phyloP scores from a whole-genome alignment of 371 early-diverging fungal species.

The Mucor racemosus region DNA sequence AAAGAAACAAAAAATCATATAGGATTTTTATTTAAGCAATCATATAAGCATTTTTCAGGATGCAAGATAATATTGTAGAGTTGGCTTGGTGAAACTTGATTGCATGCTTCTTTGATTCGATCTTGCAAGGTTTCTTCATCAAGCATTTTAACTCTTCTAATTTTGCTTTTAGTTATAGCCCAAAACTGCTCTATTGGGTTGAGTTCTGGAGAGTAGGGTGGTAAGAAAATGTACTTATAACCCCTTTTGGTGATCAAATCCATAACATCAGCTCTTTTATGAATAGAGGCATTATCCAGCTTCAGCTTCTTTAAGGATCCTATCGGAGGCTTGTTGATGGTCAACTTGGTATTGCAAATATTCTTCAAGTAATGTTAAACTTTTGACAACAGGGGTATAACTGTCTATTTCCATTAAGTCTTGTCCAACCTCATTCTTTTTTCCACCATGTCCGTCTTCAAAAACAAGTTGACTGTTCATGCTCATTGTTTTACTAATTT shows the following conservation, averaged over 20 bases:
- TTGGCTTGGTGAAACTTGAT: constrained; percentile 1
- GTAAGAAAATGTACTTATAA: constrained; percentile 4
- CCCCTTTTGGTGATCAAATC: constrained; percentile 4
- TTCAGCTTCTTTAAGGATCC: too few species aligned
- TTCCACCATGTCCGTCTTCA: too few species aligned
- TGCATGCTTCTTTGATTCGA: too few species aligned
- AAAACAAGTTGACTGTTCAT: too few species aligned
- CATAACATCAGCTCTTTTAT: neutral
- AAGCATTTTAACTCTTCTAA: constrained; percentile 4
- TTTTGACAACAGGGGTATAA: too few species aligned
- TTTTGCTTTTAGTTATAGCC: neutral
- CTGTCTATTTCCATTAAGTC: too few species aligned
- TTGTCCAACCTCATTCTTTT: too few species aligned
- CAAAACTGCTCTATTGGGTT: constrained; percentile 10
- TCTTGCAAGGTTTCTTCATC: constrained; percentile 5
- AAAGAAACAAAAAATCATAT: neutral
- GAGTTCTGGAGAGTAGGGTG: constrained; percentile 3
- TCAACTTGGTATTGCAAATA: too few species aligned
- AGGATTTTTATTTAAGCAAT: constrained; percentile 1
- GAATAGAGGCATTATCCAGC: neutral
- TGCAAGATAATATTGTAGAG: too few species aligned
- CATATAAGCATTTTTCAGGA: constrained; percentile 4
- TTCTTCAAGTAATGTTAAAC: too few species aligned
- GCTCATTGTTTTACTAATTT: too few species aligned
- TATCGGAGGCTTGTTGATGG: too few species aligned